phyloP scores from a whole-genome alignment of 2,329 filamentous ascomycete genomes.

The Emmonsia crescens region DNA sequence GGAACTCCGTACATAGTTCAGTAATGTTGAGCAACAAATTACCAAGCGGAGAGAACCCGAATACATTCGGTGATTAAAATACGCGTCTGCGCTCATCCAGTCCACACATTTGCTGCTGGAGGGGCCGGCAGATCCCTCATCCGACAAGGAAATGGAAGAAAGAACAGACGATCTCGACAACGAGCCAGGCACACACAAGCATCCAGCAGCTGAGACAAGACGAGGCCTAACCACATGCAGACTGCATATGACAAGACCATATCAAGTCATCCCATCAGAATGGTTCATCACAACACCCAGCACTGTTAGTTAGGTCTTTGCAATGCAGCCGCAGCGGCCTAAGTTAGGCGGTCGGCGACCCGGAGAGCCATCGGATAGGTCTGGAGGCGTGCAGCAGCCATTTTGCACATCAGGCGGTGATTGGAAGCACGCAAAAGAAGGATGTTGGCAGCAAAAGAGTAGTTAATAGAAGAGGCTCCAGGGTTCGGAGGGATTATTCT shows the following conservation, averaged over 20 bases:
- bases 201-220: background rate
- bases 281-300: background rate
- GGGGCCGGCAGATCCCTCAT: background rate
- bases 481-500: background rate
- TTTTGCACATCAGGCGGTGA: background rate
- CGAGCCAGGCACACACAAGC: background rate
- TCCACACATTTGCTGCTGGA: background rate
- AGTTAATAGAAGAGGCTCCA: background rate
- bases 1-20: background rate
- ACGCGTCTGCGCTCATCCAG: background rate
- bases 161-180: background rate
- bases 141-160: background rate
- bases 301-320: background rate
- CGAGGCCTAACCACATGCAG: background rate
- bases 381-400: background rate
- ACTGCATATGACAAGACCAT: background rate
- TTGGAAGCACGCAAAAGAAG: background rate
- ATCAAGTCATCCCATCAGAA: background rate
- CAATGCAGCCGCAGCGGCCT: background rate
- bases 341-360: background rate
- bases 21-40: background rate
- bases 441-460: background rate
- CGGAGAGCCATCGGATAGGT: background rate
- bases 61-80: background rate
- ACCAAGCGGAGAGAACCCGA: background rate